Conservation (phyloP, 2,329 filamentous ascomycete genomes). For the Aspergillus aculeatus region DNA sequence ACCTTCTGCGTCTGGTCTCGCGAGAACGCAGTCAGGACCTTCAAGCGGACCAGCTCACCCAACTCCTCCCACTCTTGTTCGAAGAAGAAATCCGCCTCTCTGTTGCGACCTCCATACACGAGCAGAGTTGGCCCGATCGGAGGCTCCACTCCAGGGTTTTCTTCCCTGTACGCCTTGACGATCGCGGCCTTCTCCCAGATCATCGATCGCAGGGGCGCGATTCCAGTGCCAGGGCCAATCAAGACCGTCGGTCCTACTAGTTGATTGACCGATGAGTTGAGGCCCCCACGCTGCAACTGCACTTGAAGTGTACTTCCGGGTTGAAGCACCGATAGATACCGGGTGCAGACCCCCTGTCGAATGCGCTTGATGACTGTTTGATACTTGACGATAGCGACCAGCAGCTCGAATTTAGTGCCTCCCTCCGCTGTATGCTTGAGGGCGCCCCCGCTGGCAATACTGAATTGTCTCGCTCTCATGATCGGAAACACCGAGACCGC, state of each 20-base stretch:
- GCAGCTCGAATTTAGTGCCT: conserved; percentile 62
- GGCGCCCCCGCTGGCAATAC: conserved; percentile 74
- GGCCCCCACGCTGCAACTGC: conserved; percentile 54
- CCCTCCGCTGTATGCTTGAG: conserved; percentile 39
- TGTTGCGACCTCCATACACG: conserved; percentile 82
- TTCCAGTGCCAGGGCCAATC: conserved; percentile 80
- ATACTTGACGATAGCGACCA: conserved; percentile 89
- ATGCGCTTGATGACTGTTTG: conserved; percentile 81
- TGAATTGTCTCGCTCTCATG: conserved; percentile 89
- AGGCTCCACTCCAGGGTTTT: conserved; percentile 28
- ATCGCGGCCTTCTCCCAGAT: conserved; percentile 67
- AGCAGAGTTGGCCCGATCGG: conserved; percentile 55
- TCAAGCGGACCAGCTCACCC: conserved; percentile 44
- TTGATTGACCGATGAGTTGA: conserved; percentile 50
- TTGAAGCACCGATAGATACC: conserved; percentile 70
- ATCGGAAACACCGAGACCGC: conserved; percentile 72
- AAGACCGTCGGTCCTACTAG: conserved; percentile 64
- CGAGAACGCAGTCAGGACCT: conserved; percentile 67
- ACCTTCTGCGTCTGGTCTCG: conserved; percentile 64
- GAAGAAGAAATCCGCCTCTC: conserved; percentile 77
- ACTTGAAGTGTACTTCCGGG: conserved; percentile 61
- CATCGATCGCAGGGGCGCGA: conserved; percentile 79
- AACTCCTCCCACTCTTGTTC: conserved; percentile 67
- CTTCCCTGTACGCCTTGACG: conserved; percentile 31
- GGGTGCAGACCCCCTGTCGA: conserved; percentile 83